A percentile compares a stretch with the other conserved stretches of the same genome.
Evolutionary conservation across 2,329 filamentous ascomycete genomes (phyloP).

Genomic region (Xylaria sp.): DNA sequence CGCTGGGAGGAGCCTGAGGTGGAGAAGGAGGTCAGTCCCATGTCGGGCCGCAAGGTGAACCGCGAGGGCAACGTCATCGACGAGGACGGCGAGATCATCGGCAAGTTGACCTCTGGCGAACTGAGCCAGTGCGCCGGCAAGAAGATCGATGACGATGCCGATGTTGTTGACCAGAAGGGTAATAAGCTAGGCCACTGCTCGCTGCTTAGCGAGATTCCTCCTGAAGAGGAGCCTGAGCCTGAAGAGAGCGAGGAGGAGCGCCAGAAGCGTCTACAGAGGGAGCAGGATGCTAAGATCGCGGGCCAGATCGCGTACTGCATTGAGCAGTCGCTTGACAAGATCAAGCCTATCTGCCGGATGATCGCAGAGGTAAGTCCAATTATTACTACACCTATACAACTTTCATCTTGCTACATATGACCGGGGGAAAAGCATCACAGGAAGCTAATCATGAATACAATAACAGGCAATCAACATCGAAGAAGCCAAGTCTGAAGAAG

Average conservation of each 20-base stretch:
- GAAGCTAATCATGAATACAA: conserved; percentile 35
- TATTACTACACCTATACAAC: neutral
- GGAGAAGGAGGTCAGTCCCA: conserved; percentile 57
- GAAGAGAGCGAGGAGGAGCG: conserved; percentile 65
- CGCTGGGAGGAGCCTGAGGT: conserved; percentile 63
- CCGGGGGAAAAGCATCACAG: neutral
- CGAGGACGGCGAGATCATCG: conserved; percentile 65
- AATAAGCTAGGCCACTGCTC: conserved; percentile 70
- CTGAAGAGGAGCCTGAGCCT: conserved; percentile 50
- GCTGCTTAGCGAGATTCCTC: conserved; percentile 64
- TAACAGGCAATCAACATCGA: conserved; percentile 75
- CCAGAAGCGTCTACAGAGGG: conserved; percentile 60
- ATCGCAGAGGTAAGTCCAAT: conserved; percentile 71
- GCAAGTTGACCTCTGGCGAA: conserved; percentile 72
- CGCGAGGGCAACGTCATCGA: conserved; percentile 64
- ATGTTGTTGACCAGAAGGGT: conserved; percentile 73
- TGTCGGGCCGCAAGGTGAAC: conserved; percentile 62
- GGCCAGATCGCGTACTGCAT: conserved; percentile 75
- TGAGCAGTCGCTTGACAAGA: conserved; percentile 79
- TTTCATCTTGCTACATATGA: neutral
- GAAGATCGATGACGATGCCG: conserved; percentile 72
- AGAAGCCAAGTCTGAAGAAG: conserved; percentile 81
- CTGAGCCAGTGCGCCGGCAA: conserved; percentile 68
- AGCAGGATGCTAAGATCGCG: conserved; percentile 77
- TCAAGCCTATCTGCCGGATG: conserved; percentile 84